Conservation (phyloP, 2,329 filamentous ascomycete species). For the Taxawa tesnikishii region DNA sequence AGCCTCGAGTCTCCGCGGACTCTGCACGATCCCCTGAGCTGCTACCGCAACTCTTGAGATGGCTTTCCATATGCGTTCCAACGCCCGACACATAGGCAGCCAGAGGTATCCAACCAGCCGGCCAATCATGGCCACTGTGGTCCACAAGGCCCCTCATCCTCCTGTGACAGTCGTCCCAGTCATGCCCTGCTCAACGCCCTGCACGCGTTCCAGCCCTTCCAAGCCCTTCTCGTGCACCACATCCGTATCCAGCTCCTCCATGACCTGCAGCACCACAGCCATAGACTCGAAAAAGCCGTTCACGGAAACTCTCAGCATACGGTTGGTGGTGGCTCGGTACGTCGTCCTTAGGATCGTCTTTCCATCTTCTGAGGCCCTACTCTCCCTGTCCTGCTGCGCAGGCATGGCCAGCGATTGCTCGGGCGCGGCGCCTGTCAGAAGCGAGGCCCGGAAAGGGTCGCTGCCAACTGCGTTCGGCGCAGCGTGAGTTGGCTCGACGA, state of each 20-base stretch:
- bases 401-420: slow-evolving; percentile 5
- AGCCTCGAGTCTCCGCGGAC: too few relatives aligned
- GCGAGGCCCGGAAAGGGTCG: slow-evolving; percentile 11
- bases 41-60: too few relatives aligned
- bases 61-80: too few relatives aligned
- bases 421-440: slow-evolving; percentile 9
- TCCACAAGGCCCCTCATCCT: too few relatives aligned
- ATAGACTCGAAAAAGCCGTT: slow-evolving; percentile 94
- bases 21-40: too few relatives aligned
- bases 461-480: slow-evolving; percentile 8
- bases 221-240: slow-evolving; percentile 44
- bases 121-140: too few relatives aligned
- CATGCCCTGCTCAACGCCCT: slow-evolving; percentile 25
- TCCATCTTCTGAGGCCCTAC: too few relatives aligned
- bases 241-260: slow-evolving; percentile 82
- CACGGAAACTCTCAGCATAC: slow-evolving; percentile 91
- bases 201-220: slow-evolving; percentile 27
- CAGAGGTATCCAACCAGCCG: too few relatives aligned
- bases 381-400: slow-evolving; percentile 6
- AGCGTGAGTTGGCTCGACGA: slow-evolving; percentile 22
- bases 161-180: slow-evolving; percentile 14
- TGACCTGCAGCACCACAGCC: slow-evolving; percentile 71
- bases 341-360: slow-evolving; percentile 54
- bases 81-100: too few relatives aligned
- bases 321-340: slow-evolving; percentile 83